These are phyloP conservation scores for Erodium trifolium DNA, from an alignment of 441 rosid genomes.

Conservation along the genomic window DNA sequence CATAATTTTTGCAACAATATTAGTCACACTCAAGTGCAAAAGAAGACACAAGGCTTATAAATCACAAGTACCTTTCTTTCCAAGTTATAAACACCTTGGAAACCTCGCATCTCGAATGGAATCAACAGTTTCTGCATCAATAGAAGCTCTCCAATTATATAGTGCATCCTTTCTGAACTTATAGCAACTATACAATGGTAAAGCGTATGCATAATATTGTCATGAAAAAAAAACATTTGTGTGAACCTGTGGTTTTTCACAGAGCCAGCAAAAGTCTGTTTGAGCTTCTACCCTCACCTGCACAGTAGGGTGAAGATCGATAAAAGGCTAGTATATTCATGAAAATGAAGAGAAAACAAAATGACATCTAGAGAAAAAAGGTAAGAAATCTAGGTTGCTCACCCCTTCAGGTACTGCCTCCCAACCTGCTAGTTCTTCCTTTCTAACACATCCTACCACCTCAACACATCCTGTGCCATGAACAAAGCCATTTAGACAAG, in stretches of 20 bases:
- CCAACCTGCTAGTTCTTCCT: slow-evolving; percentile 69
- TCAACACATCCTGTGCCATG: slow-evolving; percentile 66
- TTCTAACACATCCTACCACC: slow-evolving; percentile 66
- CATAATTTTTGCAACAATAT: slow-evolving; percentile 8
- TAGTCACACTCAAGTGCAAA: neutral
- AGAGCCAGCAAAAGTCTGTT: slow-evolving; percentile 85
- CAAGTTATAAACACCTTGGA: slow-evolving; percentile 74
- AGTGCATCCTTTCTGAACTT: neutral
- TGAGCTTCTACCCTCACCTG: slow-evolving; percentile 88
- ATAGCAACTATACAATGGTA: neutral
- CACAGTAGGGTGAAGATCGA: neutral
- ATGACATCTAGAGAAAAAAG: slow-evolving; percentile 10
- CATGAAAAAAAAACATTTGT: neutral
- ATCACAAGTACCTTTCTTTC: slow-evolving; percentile 57
- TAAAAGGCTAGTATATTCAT: neutral
- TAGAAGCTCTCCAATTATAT: slow-evolving; percentile 3
- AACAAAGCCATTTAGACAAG: slow-evolving; percentile 7
- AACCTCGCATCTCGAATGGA: slow-evolving; percentile 90
- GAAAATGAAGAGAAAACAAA: neutral
- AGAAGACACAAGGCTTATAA: neutral
- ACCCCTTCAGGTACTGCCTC: slow-evolving; percentile 74
- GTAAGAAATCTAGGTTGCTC: slow-evolving; percentile 15
- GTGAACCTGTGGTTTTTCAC: slow-evolving; percentile 74
- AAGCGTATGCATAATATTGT: neutral
- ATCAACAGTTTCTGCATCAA: slow-evolving; percentile 49